Percentiles rank a stretch among this genome's conserved stretches.
Evolutionary conservation across 148 eudicot species (phyloP).

Genomic region (Limonium bicolor): DNA sequence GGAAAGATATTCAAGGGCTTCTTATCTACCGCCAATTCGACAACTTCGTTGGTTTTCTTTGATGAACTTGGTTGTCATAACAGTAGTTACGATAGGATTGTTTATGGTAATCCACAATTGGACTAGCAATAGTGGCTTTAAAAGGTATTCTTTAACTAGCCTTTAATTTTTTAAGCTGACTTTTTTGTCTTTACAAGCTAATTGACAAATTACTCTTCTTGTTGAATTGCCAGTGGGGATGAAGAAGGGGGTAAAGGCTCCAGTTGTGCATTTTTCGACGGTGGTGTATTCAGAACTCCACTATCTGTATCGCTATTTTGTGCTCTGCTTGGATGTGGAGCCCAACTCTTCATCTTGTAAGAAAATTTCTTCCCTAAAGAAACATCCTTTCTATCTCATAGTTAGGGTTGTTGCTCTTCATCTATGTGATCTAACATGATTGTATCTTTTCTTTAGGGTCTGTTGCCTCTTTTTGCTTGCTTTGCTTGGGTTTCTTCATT

Average conservation of each 20-base stretch:
- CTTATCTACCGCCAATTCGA: conserved; percentile 24
- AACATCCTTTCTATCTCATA: neutral
- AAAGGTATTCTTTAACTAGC: conserved; percentile 32
- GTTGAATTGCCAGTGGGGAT: conserved; percentile 4
- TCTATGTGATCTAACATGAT: no score
- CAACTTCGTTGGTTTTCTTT: conserved; percentile 66
- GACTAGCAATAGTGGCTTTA: conserved; percentile 56
- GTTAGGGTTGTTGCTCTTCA: neutral
- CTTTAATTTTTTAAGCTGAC: no score
- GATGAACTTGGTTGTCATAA: conserved; percentile 35
- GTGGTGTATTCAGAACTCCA: conserved; percentile 63
- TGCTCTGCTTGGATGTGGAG: conserved; percentile 71
- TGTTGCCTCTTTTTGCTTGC: conserved; percentile 32
- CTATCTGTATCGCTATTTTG: conserved; percentile 42
- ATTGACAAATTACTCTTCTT: neutral
- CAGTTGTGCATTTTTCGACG: conserved; percentile 49
- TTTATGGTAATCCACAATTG: conserved; percentile 37
- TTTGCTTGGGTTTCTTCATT: conserved; percentile 41
- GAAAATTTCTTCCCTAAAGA: no score
- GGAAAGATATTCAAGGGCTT: conserved; percentile 48
- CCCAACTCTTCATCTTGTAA: conserved; percentile 66
- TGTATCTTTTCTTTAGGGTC: no score
- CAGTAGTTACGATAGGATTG: conserved; percentile 49
- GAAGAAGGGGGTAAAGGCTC: conserved; percentile 61
- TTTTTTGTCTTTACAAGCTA: neutral